Evolutionary conservation across 139 green algal genomes (phyloP).

Genomic region (Mesotaenium endlicherianum): DNA sequence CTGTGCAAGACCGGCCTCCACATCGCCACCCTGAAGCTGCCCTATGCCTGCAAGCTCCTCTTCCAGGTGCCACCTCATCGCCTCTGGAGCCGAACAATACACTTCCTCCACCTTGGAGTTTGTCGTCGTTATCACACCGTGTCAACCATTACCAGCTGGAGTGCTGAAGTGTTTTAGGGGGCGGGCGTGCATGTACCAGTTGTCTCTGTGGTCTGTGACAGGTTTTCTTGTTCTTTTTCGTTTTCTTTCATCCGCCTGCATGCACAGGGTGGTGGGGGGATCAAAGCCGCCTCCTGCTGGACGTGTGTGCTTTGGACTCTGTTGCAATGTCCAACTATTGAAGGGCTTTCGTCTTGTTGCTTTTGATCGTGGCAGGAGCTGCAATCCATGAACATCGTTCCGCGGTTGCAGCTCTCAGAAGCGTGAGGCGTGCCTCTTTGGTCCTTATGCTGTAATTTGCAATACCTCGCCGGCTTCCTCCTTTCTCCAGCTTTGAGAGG

Average conservation of each 20-base stretch:
- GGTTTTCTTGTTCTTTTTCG: slow-evolving; percentile 12
- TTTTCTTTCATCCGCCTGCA: neutral
- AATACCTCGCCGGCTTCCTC: no score
- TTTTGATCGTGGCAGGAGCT: slow-evolving; percentile 46
- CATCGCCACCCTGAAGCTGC: slow-evolving; percentile 86
- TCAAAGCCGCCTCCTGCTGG: slow-evolving; percentile 3
- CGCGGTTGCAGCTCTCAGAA: slow-evolving; percentile 69
- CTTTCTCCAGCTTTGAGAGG: no score
- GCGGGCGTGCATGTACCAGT: neutral
- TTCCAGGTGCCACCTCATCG: slow-evolving; percentile 76
- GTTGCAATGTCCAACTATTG: neutral
- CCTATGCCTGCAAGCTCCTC: slow-evolving; percentile 96
- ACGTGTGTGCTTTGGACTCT: slow-evolving; percentile 21
- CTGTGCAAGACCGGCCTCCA: slow-evolving; percentile 62
- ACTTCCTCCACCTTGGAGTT: neutral
- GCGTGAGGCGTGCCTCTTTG: no score
- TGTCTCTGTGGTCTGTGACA: slow-evolving; percentile 19
- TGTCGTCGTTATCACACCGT: slow-evolving; percentile 12
- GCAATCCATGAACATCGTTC: slow-evolving; percentile 92
- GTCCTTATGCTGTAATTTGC: no score
- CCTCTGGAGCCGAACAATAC: neutral
- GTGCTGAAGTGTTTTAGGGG: neutral
- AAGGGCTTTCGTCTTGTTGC: neutral
- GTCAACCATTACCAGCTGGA: neutral
- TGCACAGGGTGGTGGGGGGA: neutral